Evolutionary conservation across 768 basidiomycete species (phyloP).

Genomic region (Glaciozyma antarctica): DNA sequence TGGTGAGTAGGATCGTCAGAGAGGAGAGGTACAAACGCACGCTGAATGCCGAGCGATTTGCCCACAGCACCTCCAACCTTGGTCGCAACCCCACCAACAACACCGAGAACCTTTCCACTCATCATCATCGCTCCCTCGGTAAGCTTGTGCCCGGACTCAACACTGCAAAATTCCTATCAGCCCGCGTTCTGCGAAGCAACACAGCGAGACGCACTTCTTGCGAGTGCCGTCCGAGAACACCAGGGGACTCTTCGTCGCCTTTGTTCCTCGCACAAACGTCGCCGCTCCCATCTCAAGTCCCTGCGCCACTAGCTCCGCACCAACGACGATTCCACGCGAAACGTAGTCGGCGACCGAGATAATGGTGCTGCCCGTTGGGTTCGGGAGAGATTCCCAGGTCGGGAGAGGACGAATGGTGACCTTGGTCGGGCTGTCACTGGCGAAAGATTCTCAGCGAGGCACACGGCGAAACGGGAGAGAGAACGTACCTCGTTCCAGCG

Average conservation of each 20-base stretch:
- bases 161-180: background rate
- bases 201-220: too few relatives aligned
- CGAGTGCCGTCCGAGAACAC: slow-evolving; percentile 12
- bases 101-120: slow-evolving; percentile 10
- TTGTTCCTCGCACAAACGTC: background rate
- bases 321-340: slow-evolving; percentile 16
- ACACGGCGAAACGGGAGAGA: background rate
- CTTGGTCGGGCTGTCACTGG: too few relatives aligned
- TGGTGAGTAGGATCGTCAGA: too few relatives aligned
- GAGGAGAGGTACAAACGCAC: too few relatives aligned
- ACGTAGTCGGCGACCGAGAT: slow-evolving; percentile 17
- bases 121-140: slow-evolving; percentile 11
- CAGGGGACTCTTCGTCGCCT: slow-evolving; percentile 14
- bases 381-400: slow-evolving; percentile 12
- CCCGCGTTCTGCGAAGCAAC: too few relatives aligned
- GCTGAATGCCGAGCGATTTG: slow-evolving; percentile 14
- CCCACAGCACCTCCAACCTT: slow-evolving; percentile 17
- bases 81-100: slow-evolving; percentile 7
- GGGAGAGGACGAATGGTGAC: background rate
- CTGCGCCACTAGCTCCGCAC: slow-evolving; percentile 1
- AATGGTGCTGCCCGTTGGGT: slow-evolving; percentile 8
- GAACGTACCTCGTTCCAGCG: background rate
- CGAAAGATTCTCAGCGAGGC: background rate
- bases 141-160: background rate
- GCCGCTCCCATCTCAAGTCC: slow-evolving; percentile 11